These are phyloP conservation scores for Cnidoscolus chayamansa DNA, from an alignment of 441 rosid genomes.

Conservation along the genomic window DNA sequence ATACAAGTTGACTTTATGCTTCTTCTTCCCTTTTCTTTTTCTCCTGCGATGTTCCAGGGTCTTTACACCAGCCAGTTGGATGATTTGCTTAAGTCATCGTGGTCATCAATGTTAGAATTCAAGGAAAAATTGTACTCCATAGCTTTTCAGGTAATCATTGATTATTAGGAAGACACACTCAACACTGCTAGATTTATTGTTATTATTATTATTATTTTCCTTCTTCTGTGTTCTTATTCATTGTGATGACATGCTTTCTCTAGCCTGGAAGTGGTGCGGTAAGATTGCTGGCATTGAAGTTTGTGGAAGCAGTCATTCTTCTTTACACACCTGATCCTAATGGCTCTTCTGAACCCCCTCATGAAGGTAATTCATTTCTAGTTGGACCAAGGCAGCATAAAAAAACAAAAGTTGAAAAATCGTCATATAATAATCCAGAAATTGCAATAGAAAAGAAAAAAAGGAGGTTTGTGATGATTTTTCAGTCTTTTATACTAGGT, in stretches of 20 bases:
- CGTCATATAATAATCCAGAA: too few species aligned
- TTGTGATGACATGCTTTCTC: constrained; percentile 29
- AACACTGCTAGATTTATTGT: constrained; percentile 7
- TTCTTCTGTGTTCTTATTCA: constrained; percentile 32
- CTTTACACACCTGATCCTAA: constrained; percentile 88
- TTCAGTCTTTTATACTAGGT: too few species aligned
- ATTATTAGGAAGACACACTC: constrained; percentile 15
- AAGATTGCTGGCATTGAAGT: constrained; percentile 75
- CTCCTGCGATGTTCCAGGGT: constrained; percentile 44
- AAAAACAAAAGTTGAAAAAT: neutral
- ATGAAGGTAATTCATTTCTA: constrained; percentile 52
- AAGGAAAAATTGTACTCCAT: constrained; percentile 77
- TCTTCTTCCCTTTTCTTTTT: constrained; percentile 19
- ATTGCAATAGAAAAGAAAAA: too few species aligned
- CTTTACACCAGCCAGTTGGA: constrained; percentile 65
- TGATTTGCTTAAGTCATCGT: constrained; percentile 63
- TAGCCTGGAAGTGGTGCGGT: constrained; percentile 86
- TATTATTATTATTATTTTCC: neutral
- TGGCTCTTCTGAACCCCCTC: constrained; percentile 61
- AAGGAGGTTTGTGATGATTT: too few species aligned
- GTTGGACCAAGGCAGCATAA: constrained; percentile 10
- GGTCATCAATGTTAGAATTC: constrained; percentile 81
- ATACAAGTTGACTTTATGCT: constrained; percentile 10
- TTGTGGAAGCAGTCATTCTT: constrained; percentile 86
- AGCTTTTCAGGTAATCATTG: constrained; percentile 69